These are phyloP conservation scores for Pythium rishiriense DNA, from an alignment of 352 stramenopile genomes.

Conservation along the genomic window DNA sequence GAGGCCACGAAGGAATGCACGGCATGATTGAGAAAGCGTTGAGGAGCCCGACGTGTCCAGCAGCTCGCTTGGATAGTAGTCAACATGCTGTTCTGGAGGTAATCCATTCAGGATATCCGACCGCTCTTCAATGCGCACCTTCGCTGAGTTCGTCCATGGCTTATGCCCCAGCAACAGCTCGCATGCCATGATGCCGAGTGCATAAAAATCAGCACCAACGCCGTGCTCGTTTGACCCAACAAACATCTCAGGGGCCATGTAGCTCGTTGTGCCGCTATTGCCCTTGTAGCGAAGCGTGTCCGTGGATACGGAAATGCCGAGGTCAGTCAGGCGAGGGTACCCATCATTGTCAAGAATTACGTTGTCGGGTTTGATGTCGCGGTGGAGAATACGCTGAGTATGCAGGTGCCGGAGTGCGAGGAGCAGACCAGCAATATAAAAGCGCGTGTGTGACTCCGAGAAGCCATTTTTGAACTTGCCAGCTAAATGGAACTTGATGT, in stretches of 20 bases:
- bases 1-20: constrained; percentile 48
- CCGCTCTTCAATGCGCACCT: constrained; percentile 36
- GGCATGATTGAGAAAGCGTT: constrained; percentile 32
- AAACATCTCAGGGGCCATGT: constrained; percentile 80
- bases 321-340: constrained; percentile 69
- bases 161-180: constrained; percentile 52
- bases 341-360: constrained; percentile 81
- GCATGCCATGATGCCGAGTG: constrained; percentile 53
- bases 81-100: constrained; percentile 27
- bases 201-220: constrained; percentile 60
- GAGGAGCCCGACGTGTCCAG: constrained; percentile 31
- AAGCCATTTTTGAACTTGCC: constrained; percentile 57
- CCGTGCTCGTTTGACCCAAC: constrained; percentile 52
- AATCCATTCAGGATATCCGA: constrained; percentile 33
- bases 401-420: constrained; percentile 75
- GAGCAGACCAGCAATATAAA: constrained; percentile 63
- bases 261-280: constrained; percentile 62
- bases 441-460: constrained; percentile 42
- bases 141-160: constrained; percentile 41
- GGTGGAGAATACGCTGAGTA: constrained; percentile 62
- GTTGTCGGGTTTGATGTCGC: constrained; percentile 87
- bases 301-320: constrained; percentile 68
- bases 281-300: constrained; percentile 43
- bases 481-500: constrained; percentile 71
- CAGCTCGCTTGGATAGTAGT: constrained; percentile 59